Percentiles rank a stretch among this genome's conserved stretches.
Evolutionary conservation across 164 flowering plant species (phyloP).

Genomic region (Macadamia integrifolia): DNA sequence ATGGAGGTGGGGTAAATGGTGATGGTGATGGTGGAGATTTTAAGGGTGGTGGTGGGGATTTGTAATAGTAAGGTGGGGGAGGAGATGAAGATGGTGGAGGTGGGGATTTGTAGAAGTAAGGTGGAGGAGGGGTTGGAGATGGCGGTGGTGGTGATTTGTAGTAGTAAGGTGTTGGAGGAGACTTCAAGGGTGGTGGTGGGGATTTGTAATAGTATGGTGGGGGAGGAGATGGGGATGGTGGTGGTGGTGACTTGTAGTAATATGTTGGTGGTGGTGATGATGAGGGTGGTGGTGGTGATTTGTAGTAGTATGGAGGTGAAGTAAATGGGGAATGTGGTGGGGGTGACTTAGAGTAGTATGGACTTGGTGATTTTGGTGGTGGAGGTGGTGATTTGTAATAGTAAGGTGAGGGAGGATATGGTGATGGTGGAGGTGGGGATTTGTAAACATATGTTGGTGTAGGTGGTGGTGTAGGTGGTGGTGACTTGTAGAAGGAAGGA

Average conservation of each 20-base stretch:
- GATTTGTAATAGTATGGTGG: too few relatives aligned
- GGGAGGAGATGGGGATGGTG: too few relatives aligned
- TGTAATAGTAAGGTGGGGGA: not conserved
- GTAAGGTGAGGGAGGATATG: constrained; percentile 1
- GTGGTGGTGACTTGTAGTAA: too few relatives aligned
- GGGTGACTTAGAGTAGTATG: constrained; percentile 11
- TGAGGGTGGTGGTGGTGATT: constrained; percentile 3
- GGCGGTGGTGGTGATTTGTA: too few relatives aligned
- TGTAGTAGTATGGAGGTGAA: not conserved
- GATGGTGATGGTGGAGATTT: too few relatives aligned
- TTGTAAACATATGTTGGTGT: too few relatives aligned
- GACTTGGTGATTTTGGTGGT: constrained; percentile 1
- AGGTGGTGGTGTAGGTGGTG: constrained; percentile 27
- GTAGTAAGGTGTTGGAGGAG: too few relatives aligned
- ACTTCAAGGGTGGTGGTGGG: too few relatives aligned
- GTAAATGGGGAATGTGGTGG: constrained; percentile 1
- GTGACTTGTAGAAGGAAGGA: constrained; percentile 54
- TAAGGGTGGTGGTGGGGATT: constrained; percentile 3
- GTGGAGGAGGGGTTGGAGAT: constrained; percentile 5
- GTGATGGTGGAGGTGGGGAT: too few relatives aligned
- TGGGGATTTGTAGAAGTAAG: constrained; percentile 19
- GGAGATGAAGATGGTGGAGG: constrained; percentile 10
- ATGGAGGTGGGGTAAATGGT: too few relatives aligned
- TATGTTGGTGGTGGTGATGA: too few relatives aligned
- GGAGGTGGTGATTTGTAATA: constrained; percentile 33